A percentile compares a stretch with the other conserved stretches of the same genome.
Evolutionary conservation across 306 rosid species (phyloP).

Genomic region (Styphnolobium japonicum): DNA sequence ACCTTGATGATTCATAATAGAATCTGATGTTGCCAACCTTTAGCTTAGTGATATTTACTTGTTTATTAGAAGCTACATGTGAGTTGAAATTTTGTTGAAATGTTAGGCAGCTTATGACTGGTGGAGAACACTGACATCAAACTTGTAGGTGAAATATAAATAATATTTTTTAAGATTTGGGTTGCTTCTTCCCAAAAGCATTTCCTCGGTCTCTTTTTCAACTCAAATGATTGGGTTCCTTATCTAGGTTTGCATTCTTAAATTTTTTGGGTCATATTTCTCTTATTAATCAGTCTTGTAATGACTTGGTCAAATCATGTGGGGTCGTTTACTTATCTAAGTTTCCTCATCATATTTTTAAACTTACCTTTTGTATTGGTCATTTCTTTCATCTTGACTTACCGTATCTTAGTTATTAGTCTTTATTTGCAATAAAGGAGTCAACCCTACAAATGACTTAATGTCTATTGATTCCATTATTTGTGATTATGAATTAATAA

Average conservation of each 20-base stretch:
- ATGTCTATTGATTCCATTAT: background rate
- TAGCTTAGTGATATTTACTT: constrained; percentile 7
- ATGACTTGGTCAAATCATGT: background rate
- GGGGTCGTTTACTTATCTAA: background rate
- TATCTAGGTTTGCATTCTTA: background rate
- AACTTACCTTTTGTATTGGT: background rate
- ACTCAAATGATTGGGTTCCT: background rate
- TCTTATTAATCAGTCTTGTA: background rate
- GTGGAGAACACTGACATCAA: constrained; percentile 86
- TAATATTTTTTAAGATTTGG: background rate
- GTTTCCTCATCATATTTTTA: background rate
- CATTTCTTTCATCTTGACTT: background rate
- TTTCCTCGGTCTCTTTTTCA: background rate
- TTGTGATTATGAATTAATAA: background rate
- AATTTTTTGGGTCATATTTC: background rate
- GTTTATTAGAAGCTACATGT: constrained; percentile 10
- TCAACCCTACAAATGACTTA: background rate
- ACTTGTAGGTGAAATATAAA: constrained; percentile 69
- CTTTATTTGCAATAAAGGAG: background rate
- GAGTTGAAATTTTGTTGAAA: constrained; percentile 25
- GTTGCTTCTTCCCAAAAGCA: constrained; percentile 11
- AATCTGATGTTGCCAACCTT: background rate
- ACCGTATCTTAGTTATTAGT: background rate
- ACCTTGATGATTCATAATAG: constrained; percentile 3
- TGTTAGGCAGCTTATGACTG: constrained; percentile 83